Conservation (phyloP, 2,329 filamentous ascomycete genomes). For the Hymenoscyphus salicellus region DNA sequence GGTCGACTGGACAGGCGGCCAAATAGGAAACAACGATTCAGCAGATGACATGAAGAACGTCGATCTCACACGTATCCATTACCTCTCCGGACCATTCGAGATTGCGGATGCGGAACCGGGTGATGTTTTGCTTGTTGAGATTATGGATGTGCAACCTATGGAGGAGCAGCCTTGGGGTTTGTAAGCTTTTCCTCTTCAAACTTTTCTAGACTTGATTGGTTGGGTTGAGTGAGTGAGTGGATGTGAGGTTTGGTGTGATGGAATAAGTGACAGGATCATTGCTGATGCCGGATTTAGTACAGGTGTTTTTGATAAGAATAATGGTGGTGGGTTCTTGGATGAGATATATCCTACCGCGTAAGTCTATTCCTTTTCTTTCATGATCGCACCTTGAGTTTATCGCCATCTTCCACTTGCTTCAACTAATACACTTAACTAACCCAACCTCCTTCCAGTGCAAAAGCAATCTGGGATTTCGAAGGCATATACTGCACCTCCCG, state of each 20-base stretch:
- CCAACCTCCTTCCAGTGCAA: slow-evolving; percentile 44
- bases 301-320: slow-evolving; percentile 64
- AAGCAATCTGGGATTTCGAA: slow-evolving; percentile 76
- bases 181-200: slow-evolving; percentile 55
- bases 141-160: slow-evolving; percentile 88
- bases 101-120: slow-evolving; percentile 81
- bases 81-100: slow-evolving; percentile 85
- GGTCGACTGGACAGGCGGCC: slow-evolving; percentile 61
- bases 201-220: neutral
- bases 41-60: slow-evolving; percentile 86
- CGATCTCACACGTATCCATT: slow-evolving; percentile 81
- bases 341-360: slow-evolving; percentile 82
- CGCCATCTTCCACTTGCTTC: no score
- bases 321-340: slow-evolving; percentile 86
- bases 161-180: slow-evolving; percentile 88
- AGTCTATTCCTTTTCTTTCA: slow-evolving; percentile 33
- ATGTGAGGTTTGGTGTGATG: neutral
- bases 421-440: no score
- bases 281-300: neutral
- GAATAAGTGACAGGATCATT: no score
- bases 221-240: neutral
- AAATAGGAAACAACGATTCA: slow-evolving; percentile 79
- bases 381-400: no score
- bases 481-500: slow-evolving; percentile 79
- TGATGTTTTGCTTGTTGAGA: slow-evolving; percentile 76